Evolutionary conservation across 371 early-diverging fungal species (phyloP).

Genomic region (Mortierella sp.): DNA sequence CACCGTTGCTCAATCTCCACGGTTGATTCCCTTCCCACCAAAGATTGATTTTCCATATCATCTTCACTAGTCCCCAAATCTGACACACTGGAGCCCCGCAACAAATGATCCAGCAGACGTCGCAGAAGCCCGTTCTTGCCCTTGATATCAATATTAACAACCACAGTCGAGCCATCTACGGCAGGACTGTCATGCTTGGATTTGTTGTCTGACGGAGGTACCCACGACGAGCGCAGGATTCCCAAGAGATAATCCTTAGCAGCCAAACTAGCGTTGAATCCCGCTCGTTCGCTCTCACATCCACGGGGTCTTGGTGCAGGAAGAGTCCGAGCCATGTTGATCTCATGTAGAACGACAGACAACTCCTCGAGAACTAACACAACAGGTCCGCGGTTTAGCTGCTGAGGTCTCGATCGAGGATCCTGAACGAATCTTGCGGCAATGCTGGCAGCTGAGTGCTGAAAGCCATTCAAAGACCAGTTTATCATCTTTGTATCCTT

Average conservation of each 20-base stretch:
- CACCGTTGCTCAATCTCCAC: constrained; percentile 25
- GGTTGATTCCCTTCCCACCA: not conserved
- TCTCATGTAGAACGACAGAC: constrained; percentile 10
- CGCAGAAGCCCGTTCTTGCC: constrained; percentile 43
- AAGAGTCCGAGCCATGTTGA: not conserved
- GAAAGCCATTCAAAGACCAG: too few species aligned
- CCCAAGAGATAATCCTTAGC: constrained; percentile 17
- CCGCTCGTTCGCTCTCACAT: not conserved
- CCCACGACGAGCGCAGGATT: constrained; percentile 31
- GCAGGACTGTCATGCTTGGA: not conserved
- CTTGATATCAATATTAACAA: constrained; percentile 23
- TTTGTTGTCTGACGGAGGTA: constrained; percentile 6
- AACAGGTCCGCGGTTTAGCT: too few species aligned
- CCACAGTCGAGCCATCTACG: not conserved
- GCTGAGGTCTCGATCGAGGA: too few species aligned
- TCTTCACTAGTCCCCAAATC: not conserved
- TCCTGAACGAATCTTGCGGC: too few species aligned
- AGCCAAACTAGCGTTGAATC: not conserved
- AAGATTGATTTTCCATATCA: not conserved
- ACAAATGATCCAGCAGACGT: constrained; percentile 37
- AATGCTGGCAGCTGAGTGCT: too few species aligned
- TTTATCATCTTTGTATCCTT: too few species aligned
- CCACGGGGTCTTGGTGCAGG: not conserved
- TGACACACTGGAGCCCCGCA: not conserved
- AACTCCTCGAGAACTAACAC: constrained; percentile 27